Percentiles rank a stretch among this genome's conserved stretches.
Conservation (phyloP, 1,284 basidiomycete species). For the Tilletiopsis washingtonensis region DNA sequence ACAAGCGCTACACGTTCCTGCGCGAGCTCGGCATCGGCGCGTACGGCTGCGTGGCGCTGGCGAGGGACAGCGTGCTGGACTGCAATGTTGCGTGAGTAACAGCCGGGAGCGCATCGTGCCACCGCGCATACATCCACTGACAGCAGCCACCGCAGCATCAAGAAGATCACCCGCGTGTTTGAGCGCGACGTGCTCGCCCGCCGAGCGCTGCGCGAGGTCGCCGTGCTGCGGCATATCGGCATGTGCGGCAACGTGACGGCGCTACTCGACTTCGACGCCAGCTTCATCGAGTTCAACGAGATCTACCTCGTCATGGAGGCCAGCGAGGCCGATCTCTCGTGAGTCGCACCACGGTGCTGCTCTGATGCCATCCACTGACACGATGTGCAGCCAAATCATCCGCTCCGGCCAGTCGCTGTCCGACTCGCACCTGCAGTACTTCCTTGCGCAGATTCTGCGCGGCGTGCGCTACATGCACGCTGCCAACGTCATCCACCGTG, state of each 20-base stretch:
- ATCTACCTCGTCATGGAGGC: constrained; percentile 43
- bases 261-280: constrained; percentile 43
- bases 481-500: constrained; percentile 42
- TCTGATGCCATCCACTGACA: not conserved
- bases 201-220: constrained; percentile 41
- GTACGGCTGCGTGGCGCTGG: constrained; percentile 45
- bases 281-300: constrained; percentile 46
- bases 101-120: not conserved
- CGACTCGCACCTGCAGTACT: constrained; percentile 44
- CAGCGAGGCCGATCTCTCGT: constrained; percentile 41
- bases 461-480: constrained; percentile 43
- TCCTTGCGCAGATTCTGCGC: constrained; percentile 43
- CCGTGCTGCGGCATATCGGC: constrained; percentile 31
- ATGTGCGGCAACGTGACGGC: constrained; percentile 40
- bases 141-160: constrained; percentile 18
- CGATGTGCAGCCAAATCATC: constrained; percentile 36
- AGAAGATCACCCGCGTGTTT: constrained; percentile 44
- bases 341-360: not conserved
- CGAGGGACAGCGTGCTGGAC: constrained; percentile 30
- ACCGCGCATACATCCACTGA: not conserved
- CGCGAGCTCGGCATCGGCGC: constrained; percentile 45
- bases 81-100: constrained; percentile 38
- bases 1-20: constrained; percentile 39
- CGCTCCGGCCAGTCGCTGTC: constrained; percentile 40
- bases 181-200: constrained; percentile 42